phyloP scores from a whole-genome alignment of 495 filamentous ascomycete species.

The Tricharina praecox region DNA sequence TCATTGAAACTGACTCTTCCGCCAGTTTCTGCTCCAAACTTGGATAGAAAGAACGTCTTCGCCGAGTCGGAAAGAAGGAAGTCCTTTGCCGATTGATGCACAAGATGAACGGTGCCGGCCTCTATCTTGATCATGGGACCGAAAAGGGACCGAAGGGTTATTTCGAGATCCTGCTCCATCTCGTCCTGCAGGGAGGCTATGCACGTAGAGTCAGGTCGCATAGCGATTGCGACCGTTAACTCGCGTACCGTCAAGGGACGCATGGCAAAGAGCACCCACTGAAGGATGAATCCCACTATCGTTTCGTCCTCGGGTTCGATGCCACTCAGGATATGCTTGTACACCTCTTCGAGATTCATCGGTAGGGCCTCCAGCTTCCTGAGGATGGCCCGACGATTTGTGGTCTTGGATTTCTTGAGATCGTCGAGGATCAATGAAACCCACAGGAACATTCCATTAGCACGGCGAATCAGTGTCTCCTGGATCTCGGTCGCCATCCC shows the following conservation, averaged over 20 bases:
- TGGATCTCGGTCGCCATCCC: slow-evolving; percentile 2
- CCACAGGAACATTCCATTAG: slow-evolving; percentile 13
- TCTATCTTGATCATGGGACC: slow-evolving; percentile 12
- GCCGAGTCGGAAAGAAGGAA: too few relatives aligned
- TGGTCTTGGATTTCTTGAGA: slow-evolving; percentile 3
- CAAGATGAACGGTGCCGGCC: slow-evolving; percentile 7
- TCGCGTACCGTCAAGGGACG: slow-evolving; percentile 12
- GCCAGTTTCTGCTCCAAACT: neutral
- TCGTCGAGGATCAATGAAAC: slow-evolving; percentile 9
- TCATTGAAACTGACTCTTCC: neutral
- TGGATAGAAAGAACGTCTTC: too few relatives aligned
- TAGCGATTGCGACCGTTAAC: slow-evolving; percentile 8
- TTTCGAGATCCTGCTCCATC: slow-evolving; percentile 6
- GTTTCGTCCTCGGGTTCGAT: neutral
- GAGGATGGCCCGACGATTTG: slow-evolving; percentile 1
- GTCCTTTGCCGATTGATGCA: slow-evolving; percentile 12
- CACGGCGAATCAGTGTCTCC: slow-evolving; percentile 6
- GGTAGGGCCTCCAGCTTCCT: slow-evolving; percentile 7
- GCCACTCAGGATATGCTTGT: slow-evolving; percentile 5
- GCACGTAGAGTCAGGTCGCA: slow-evolving; percentile 5
- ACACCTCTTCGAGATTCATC: slow-evolving; percentile 5
- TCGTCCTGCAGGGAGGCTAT: slow-evolving; percentile 8
- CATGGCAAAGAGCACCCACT: slow-evolving; percentile 8
- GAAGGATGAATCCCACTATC: slow-evolving; percentile 6
- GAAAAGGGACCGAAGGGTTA: slow-evolving; percentile 2